Evolutionary conservation across 2,329 filamentous ascomycete species (phyloP).

Genomic region (Penicillium capsulatum): DNA sequence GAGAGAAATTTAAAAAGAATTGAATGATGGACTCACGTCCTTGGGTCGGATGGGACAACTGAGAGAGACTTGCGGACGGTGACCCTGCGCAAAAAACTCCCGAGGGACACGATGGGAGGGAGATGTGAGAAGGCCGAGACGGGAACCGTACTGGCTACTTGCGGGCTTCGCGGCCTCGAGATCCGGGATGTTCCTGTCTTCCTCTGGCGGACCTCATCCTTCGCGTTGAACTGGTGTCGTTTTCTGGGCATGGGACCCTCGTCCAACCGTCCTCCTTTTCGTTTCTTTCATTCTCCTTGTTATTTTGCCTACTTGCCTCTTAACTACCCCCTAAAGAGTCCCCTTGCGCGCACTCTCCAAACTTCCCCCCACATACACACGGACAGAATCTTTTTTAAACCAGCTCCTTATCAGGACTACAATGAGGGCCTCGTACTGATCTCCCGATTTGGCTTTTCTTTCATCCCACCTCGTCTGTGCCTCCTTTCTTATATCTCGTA

Average conservation of each 20-base stretch:
- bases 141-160: conserved; percentile 4
- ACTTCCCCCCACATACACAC: conserved; percentile 21
- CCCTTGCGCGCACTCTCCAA: conserved; percentile 28
- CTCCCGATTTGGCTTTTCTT: conserved; percentile 19
- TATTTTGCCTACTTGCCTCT: conserved; percentile 27
- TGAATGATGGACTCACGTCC: conserved; percentile 34
- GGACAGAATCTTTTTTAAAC: conserved; percentile 26
- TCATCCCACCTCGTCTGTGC: conserved; percentile 4
- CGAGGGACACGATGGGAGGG: conserved; percentile 9
- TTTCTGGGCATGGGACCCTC: conserved; percentile 11
- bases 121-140: conserved; percentile 8
- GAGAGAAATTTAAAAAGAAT: conserved; percentile 28
- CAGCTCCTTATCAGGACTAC: conserved; percentile 27
- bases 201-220: conserved; percentile 7
- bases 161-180: conserved; percentile 11
- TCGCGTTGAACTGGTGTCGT: conserved; percentile 9
- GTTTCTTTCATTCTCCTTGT: conserved; percentile 27
- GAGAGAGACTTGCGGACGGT: conserved; percentile 16
- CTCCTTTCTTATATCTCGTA: conserved; percentile 13
- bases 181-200: conserved; percentile 4
- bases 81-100: conserved; percentile 11
- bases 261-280: conserved; percentile 14
- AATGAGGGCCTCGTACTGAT: conserved; percentile 23
- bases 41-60: conserved; percentile 20
- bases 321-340: conserved; percentile 26